Conservation (phyloP, 192 early-diverging fungal genomes). For the Gonapodya sp. region DNA sequence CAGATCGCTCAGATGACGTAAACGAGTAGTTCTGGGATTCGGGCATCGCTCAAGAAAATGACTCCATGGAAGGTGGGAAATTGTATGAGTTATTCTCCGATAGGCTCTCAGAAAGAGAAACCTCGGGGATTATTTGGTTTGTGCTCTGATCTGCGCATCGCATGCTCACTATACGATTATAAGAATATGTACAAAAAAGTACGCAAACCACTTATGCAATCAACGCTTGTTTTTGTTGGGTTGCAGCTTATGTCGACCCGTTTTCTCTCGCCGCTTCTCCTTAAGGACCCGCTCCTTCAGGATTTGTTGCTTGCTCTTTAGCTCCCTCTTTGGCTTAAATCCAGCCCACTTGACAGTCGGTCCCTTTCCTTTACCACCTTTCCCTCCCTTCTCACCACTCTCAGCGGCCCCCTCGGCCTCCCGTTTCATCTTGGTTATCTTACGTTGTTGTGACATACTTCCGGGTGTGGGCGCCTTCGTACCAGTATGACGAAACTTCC, state of each 20-base stretch:
- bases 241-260: conserved; percentile 46
- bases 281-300: conserved; percentile 59
- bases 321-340: conserved; percentile 49
- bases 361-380: conserved; percentile 11
- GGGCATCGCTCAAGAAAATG: neutral
- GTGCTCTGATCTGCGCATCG: too few species aligned
- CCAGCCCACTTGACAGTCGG: conserved; percentile 23
- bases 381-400: conserved; percentile 11
- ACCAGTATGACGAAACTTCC: conserved; percentile 67
- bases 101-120: too few species aligned
- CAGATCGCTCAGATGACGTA: neutral
- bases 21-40: neutral
- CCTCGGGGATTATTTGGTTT: too few species aligned
- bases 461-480: conserved; percentile 46
- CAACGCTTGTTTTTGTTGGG: too few species aligned
- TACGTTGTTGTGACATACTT: neutral
- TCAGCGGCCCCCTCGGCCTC: conserved; percentile 12
- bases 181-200: too few species aligned
- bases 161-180: too few species aligned
- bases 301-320: conserved; percentile 71
- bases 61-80: neutral
- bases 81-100: too few species aligned
- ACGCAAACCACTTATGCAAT: too few species aligned
- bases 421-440: neutral
- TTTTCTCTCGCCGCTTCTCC: conserved; percentile 71